Base-by-base conservation (phyloP, 2,329 filamentous ascomycete genomes). In the Penicillium sp. region DNA sequence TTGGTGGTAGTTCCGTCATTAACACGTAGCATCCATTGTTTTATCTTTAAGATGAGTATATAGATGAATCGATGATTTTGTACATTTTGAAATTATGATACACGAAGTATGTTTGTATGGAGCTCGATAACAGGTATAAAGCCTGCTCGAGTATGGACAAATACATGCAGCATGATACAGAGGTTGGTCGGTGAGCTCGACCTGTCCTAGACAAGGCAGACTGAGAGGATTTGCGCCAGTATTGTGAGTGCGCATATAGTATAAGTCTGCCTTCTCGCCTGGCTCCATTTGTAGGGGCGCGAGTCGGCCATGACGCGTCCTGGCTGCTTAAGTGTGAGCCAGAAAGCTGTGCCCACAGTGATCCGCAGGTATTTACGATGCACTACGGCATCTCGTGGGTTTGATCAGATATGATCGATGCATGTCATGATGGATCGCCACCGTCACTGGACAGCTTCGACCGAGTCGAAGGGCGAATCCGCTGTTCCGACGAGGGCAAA, bases 401-500 rank as follows among this genome's bases (percentile, higher is more conserved):
- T 10, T 5, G 24, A 8, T 28, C 1, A 44, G 8, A 24, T 10
- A 19, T 35, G 15, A 13, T 22, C 7, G 7, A 17, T 17, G 26
- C 12, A 12, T 17, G 15, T 56, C 42, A 56, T 9, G 54, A 13
- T 17, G 22, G 30, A 40, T 24, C 13, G 15, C 9, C 35, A 15
- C 22, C 63, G 28, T 68, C 62, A 35, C 63, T 61, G 1, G 68
- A 65, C 9, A 59, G 53, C 1, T 56, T 60, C 6, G 68, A 67
- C 1, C 44, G 59, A 4, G 68, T 68, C 1, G 69, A 69, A 13
- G 66, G 57, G 9, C 62, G 66, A 10, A 66, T 68, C 24, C 72
- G 59, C 35, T 58, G 68, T 24, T 74, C 73, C 0, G 70, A 70
- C 22, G 62, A 63, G n/a, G 55, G 60, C 17, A 77, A 44, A 37